These are phyloP conservation scores for Scheffersomyces coipomensis DNA, from an alignment of 805 yeast species.

Conservation along the genomic window DNA sequence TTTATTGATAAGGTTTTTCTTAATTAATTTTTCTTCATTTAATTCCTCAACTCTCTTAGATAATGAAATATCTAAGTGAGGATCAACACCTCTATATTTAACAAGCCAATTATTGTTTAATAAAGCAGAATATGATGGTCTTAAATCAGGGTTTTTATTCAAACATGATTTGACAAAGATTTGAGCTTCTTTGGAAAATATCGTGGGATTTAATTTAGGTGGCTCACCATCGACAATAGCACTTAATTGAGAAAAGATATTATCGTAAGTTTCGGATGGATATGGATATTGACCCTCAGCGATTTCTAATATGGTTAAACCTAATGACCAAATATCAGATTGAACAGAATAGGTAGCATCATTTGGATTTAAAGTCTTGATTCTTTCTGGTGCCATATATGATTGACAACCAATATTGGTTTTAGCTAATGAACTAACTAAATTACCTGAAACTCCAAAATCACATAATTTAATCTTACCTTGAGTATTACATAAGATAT, in stretches of 20 bases:
- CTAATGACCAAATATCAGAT: constrained; percentile 94
- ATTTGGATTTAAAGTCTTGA: constrained; percentile 70
- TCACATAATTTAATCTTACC: constrained; percentile 95
- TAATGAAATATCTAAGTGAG: constrained; percentile 30
- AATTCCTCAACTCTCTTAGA: constrained; percentile 12
- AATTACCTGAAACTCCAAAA: constrained; percentile 93
- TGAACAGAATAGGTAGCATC: constrained; percentile 86
- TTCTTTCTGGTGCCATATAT: constrained; percentile 98
- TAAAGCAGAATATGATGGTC: constrained; percentile 79
- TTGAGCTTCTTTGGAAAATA: constrained; percentile 73
- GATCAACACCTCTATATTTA: constrained; percentile 40
- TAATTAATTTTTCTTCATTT: constrained; percentile 9
- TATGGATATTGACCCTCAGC: constrained; percentile 95
- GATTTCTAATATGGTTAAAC: constrained; percentile 83
- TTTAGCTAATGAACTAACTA: constrained; percentile 91
- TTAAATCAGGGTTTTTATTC: constrained; percentile 72
- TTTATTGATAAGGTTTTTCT: not conserved
- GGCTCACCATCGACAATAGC: constrained; percentile 97
- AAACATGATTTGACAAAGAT: constrained; percentile 77
- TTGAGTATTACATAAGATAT: constrained; percentile 72
- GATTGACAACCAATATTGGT: constrained; percentile 98
- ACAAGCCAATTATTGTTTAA: constrained; percentile 83
- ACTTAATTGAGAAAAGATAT: constrained; percentile 87
- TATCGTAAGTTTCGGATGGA: constrained; percentile 88
- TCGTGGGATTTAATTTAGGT: constrained; percentile 67